Base-by-base conservation (phyloP, 805 yeast species). In the Wickerhamomyces rabaulensis region DNA sequence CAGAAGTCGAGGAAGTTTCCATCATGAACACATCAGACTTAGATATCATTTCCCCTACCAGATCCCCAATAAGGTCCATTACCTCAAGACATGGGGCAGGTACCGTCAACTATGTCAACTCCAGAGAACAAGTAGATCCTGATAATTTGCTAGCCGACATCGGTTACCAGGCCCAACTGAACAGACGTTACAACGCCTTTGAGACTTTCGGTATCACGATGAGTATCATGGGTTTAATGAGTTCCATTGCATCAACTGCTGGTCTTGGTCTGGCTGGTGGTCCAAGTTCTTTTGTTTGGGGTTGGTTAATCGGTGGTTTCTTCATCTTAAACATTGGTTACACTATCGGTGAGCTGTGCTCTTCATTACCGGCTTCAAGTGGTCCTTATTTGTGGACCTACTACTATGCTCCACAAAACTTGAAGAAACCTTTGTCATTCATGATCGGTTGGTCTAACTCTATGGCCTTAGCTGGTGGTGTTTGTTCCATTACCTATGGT, bases 311-410 rank as follows among this genome's bases (percentile, higher is more conserved):
- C 9, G 74, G 84, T 38, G 74, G 80, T 13, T 46, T 69, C 7
- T 75, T 80, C 58, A 78, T 82, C 43, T 58, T 80, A 47, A 57
- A 67, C 8, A 71, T 79, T n/a, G 87, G 86, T 19, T 52, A 73
- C 17, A 69, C 80, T 9, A 73, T 83, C 76, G 69, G 83, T 15
- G 82, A 80, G 54, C 60, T 82, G 47, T 82, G 81, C 4, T 73
- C 81, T 23, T 72, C 86, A 1, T 73, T 79, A 54, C 88, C 90
- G 27, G 83, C 87, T 3, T 74, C 82, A n/a, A 88, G 88, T 43
- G 88, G 88, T 16, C 68, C 82, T 17, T 83, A 80, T 54, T 76
- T 75, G 62, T 78, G 82, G 76, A 75, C 83, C 8, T 76, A 69
- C 61, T 71, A 78, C 57, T 81, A 78, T 62, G 81, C 87, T 17